Evolutionary conservation across 768 basidiomycete species (phyloP), one percentile per base, ranked within the genome.

Genomic region (Tylopilus rubrobrunneus): DNA sequence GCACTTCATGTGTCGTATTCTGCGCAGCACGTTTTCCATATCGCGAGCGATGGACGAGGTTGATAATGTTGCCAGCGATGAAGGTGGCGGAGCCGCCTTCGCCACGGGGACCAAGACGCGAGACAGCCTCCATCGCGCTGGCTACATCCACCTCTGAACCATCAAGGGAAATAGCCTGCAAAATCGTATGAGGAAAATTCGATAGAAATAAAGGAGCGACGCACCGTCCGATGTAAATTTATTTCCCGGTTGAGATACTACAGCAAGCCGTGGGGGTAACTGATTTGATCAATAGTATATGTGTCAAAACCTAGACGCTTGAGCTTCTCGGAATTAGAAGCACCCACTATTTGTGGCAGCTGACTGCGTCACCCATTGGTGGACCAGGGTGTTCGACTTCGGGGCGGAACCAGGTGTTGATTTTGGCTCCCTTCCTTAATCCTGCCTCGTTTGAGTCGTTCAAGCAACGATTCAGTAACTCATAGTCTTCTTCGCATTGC

Each of bases 401-500:
- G 31, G 77, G 71, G 47, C 86, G 76, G 66, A 74, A 89, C 87
- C 87, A 93, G 2, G 79, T 82, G 29, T 83, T 81, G 49, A 93
- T 76, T 67, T 2, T 77, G 33, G 71, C 25, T 3, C 77, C 56
- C 71, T 76, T 58, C 76, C 71, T 31, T 82, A 86, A n/a, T 79
- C 69, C 68, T 6, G 76, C 82, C 44, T 78, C 71, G 0, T 73
- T 65, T 1, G 73, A 74, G 68, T 92, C 90, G 59, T 87, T 87
- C 61, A 89, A 77, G 36, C 82, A 73, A 11, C 71, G 67, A 57
- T 90, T 89, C 42, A 98, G 74, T 2, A 76, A 71, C 54, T 85
- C 74, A 48, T 89, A 89, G 63, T 99, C 96, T 52, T 89, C 86
- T 55, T 85, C 78, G 59, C 83, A 85, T 67, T 93, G 90, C 17